Evolutionary conservation across 1,284 basidiomycete genomes (phyloP).

Genomic region (Naganishia cerealis): DNA sequence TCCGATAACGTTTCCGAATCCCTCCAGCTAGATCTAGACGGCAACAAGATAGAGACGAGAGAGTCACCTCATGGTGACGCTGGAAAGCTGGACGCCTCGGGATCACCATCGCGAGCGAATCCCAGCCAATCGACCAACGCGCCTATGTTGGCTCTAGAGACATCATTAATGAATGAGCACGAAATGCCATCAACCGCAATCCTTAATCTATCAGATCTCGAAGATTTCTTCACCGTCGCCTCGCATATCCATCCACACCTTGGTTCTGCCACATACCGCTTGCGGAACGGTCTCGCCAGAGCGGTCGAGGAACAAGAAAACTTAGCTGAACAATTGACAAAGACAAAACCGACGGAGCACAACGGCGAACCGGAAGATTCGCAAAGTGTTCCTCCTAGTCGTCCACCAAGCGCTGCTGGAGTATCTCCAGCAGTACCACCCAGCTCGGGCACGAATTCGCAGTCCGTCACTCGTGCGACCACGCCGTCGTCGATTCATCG

Average conservation of each 20-base stretch:
- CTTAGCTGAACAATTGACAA: constrained; percentile 12
- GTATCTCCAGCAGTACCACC: not conserved
- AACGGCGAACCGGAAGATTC: not conserved
- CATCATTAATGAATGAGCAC: not conserved
- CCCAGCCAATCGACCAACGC: not conserved
- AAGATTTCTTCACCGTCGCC: constrained; percentile 45
- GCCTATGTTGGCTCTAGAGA: not conserved
- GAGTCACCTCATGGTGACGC: not conserved
- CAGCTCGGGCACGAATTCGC: constrained; percentile 10
- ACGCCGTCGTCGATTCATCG: constrained; percentile 10
- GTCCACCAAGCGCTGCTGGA: not conserved
- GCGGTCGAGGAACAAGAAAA: constrained; percentile 38
- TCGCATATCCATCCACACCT: constrained; percentile 45
- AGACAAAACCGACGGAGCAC: not conserved
- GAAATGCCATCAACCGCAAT: not conserved
- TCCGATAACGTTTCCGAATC: constrained; percentile 20
- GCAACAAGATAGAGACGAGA: not conserved
- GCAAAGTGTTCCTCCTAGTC: not conserved
- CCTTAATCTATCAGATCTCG: constrained; percentile 36
- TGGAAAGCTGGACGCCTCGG: not conserved
- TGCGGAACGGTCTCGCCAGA: constrained; percentile 39
- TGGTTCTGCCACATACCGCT: constrained; percentile 48
- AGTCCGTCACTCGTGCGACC: constrained; percentile 9
- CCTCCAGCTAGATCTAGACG: not conserved
- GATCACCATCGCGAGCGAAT: not conserved